Percentiles rank a stretch among this genome's conserved stretches.
Evolutionary conservation across 169 alveolate species (phyloP).

Genomic region (Plasmodium gonderi): DNA sequence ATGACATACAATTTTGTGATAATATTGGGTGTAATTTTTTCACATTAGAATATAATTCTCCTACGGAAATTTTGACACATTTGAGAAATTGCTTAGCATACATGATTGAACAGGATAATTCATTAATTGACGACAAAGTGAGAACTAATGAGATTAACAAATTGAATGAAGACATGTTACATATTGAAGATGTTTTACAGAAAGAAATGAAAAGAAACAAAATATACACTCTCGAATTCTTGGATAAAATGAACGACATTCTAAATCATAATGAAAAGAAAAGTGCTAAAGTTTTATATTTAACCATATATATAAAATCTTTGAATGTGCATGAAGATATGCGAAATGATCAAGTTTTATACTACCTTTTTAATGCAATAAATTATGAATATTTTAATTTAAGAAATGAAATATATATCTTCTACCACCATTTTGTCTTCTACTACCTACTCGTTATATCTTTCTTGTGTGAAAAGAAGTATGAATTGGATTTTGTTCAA

Average conservation of each 20-base stretch:
- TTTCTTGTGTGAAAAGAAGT: constrained; percentile 21
- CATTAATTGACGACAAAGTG: neutral
- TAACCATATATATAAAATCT: constrained; percentile 65
- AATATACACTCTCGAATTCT: constrained; percentile 12
- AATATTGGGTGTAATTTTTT: neutral
- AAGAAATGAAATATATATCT: constrained; percentile 36
- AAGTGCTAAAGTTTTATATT: constrained; percentile 35
- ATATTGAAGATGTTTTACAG: constrained; percentile 10
- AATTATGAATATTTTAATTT: constrained; percentile 65
- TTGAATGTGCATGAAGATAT: constrained; percentile 63
- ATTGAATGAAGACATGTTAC: neutral
- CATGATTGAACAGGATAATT: neutral
- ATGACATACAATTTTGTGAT: neutral
- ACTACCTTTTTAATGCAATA: constrained; percentile 41
- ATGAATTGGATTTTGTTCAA: constrained; percentile 6
- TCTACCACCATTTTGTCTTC: constrained; percentile 37
- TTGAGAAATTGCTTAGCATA: neutral
- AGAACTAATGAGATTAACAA: neutral
- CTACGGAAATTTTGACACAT: constrained; percentile 29
- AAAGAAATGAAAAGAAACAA: constrained; percentile 27
- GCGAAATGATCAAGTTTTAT: constrained; percentile 30
- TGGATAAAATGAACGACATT: constrained; percentile 28
- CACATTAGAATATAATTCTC: constrained; percentile 1
- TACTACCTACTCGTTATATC: constrained; percentile 16
- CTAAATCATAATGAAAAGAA: constrained; percentile 32